Conservation (phyloP, 371 early-diverging fungal species). For the Mortierella sp. region DNA sequence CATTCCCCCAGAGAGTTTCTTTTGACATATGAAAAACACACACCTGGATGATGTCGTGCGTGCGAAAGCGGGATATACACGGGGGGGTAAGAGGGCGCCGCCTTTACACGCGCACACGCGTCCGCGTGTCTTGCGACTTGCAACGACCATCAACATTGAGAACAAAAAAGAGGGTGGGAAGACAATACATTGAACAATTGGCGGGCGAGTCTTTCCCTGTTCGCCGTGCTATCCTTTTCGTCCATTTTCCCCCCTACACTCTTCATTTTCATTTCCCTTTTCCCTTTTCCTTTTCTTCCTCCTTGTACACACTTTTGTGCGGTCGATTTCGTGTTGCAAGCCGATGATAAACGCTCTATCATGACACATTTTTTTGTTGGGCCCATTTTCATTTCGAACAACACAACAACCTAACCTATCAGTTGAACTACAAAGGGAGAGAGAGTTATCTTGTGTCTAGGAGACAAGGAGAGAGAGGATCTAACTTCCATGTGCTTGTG, state of each 20-base stretch:
- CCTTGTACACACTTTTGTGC: constrained; percentile 2
- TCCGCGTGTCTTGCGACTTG: no score
- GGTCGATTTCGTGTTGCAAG: neutral
- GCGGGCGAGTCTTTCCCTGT: neutral
- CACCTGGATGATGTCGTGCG: no score
- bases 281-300: neutral
- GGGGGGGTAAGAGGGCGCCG: no score
- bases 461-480: no score
- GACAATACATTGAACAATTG: neutral
- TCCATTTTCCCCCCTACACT: no score
- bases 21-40: no score
- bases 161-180: neutral
- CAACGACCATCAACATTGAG: neutral
- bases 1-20: no score
- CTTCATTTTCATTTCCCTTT: no score
- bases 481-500: no score
- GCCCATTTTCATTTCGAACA: constrained; percentile 2
- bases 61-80: no score
- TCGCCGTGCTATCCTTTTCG: neutral
- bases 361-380: constrained; percentile 39
- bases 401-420: constrained; percentile 23
- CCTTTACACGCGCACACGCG: no score
- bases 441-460: no score
- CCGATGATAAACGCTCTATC: constrained; percentile 7
- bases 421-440: constrained; percentile 13